Base-by-base conservation (phyloP, 257 asterid species). In the Solanum verrucosum region DNA sequence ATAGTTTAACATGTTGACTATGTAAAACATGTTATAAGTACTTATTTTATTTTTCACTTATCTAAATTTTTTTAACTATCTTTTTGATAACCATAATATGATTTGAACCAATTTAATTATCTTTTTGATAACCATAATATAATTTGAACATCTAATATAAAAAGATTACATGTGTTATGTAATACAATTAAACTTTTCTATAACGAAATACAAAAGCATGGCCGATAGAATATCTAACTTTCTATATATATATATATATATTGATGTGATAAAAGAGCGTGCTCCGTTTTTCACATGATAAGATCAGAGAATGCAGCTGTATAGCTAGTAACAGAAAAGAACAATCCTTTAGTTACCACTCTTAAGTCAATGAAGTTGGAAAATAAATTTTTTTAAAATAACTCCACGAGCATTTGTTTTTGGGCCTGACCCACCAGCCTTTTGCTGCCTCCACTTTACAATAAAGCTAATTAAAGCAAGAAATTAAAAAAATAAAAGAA, bases 371-470 rank as follows among this genome's bases (percentile, higher is more conserved):
- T 92, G 92, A 93, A 90, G 89, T 89, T 87, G 4, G 10, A 44
- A 74, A 74, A 74, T 5, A 74, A 34, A 0, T 5, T 20, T 56
- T 56, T 56, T 18, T 0, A 14, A 42, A 42, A 40, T 23, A 91
- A 88, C 85, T 90, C 92, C 93, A 91, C 87, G 84, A 81, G 81
- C 89, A 89, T 91, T 91, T 91, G 92, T 91, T 92, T 91, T 93
- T 88, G 90, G 94, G 94, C 92, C 92, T 87, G 94, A 90, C 88
- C 95, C 92, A 92, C 93, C 94, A 89, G 6, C 87, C 94, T 92
- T 94, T 94, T 87, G 88, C 91, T 92, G 94, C 91, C 95, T 33
- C 90, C 91, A 89, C 97, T 93, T 94, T 93, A 89, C 90, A 72
- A 90, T 87, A 94, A 94, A 94, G 96, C 86, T 90, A 56, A 56